A percentile compares a stretch with the other conserved stretches of the same genome.
Evolutionary conservation across 352 stramenopile genomes (phyloP).

Genomic region (Globisporangium ultimum): DNA sequence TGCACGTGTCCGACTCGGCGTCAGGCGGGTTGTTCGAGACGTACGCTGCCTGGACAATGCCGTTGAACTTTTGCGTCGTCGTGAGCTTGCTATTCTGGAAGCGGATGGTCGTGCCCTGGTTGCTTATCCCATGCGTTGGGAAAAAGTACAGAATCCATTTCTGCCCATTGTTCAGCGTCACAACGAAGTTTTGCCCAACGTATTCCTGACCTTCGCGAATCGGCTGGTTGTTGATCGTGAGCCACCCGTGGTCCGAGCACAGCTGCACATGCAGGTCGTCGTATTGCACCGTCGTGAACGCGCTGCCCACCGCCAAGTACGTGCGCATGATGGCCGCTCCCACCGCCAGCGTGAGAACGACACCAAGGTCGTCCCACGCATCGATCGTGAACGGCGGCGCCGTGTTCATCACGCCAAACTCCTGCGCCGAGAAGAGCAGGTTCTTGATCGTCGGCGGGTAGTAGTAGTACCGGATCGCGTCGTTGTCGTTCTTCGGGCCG

Average conservation of each 20-base stretch:
- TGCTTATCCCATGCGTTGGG: constrained; percentile 8
- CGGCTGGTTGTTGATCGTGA: constrained; percentile 50
- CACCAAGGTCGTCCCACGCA: constrained; percentile 73
- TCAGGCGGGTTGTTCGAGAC: constrained; percentile 37
- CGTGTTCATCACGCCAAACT: constrained; percentile 24
- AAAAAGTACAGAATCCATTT: constrained; percentile 75
- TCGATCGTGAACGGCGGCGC: constrained; percentile 39
- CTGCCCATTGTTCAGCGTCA: constrained; percentile 77
- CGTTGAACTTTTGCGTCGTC: constrained; percentile 47
- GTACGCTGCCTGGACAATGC: constrained; percentile 64
- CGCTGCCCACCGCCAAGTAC: constrained; percentile 71
- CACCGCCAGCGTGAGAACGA: constrained; percentile 37
- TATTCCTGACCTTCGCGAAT: constrained; percentile 31
- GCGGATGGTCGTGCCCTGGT: constrained; percentile 12
- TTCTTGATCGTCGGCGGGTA: constrained; percentile 75
- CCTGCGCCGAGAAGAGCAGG: constrained; percentile 59
- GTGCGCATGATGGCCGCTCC: constrained; percentile 27
- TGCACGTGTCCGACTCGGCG: constrained; percentile 21
- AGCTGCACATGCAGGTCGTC: constrained; percentile 59
- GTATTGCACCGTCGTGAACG: constrained; percentile 76
- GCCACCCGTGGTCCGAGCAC: constrained; percentile 56
- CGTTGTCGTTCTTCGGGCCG: constrained; percentile 72
- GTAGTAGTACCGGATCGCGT: constrained; percentile 82
- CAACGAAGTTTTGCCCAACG: constrained; percentile 38
- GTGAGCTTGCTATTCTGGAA: constrained; percentile 53